A percentile compares a stretch with the other conserved stretches of the same genome.
These are phyloP conservation scores for Fusarium sp. DNA, from an alignment of 2,329 filamentous ascomycete species.

Conservation along the genomic window DNA sequence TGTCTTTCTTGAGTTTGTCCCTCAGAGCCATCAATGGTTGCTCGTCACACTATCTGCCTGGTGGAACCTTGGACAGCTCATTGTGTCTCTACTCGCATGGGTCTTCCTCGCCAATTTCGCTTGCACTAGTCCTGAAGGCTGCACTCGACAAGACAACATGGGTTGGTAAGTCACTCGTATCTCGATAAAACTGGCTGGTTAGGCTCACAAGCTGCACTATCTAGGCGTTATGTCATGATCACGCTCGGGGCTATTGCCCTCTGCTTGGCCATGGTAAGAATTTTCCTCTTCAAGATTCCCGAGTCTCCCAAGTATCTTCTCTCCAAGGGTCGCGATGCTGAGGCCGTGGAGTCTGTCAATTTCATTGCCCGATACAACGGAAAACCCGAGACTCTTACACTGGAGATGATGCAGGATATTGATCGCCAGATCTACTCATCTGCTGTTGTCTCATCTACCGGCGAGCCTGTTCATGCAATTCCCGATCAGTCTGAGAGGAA, in stretches of 20 bases:
- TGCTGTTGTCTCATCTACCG: neutral
- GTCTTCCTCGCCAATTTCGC: constrained; percentile 48
- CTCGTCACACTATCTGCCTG: constrained; percentile 57
- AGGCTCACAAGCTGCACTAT: too few species aligned
- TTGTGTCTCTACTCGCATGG: constrained; percentile 53
- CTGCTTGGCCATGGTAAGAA: too few species aligned
- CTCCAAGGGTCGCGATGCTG: too few species aligned
- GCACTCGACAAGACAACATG: too few species aligned
- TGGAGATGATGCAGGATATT: constrained; percentile 37
- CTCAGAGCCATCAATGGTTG: constrained; percentile 58
- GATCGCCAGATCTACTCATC: constrained; percentile 21
- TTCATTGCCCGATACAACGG: constrained; percentile 25
- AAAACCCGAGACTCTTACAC: constrained; percentile 28
- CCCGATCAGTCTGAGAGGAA: constrained; percentile 5
- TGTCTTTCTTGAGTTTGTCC: constrained; percentile 47
- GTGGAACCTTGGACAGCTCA: constrained; percentile 63
- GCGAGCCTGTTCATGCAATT: neutral
- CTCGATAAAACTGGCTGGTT: too few species aligned
- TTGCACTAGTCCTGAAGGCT: too few species aligned
- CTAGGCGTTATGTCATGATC: too few species aligned
- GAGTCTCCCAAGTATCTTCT: too few species aligned
- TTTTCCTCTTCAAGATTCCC: too few species aligned
- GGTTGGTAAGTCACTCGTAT: too few species aligned
- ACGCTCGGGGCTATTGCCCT: too few species aligned
- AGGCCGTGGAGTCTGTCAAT: constrained; percentile 6